These are phyloP conservation scores for Lactarius trivialis DNA, from an alignment of 768 basidiomycete genomes.

Conservation along the genomic window DNA sequence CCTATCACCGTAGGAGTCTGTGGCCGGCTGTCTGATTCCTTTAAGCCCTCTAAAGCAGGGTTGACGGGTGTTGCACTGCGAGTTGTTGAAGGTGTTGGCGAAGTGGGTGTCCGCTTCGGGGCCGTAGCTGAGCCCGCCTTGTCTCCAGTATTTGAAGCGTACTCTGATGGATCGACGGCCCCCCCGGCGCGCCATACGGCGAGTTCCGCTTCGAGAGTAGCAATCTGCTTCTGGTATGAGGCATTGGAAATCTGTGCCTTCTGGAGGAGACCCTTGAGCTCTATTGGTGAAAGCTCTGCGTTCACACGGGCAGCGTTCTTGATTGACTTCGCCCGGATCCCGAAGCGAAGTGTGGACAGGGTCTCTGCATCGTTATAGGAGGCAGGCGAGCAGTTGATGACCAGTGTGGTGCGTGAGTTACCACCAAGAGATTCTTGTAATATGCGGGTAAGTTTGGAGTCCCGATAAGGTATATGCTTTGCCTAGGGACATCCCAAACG, in stretches of 20 bases:
- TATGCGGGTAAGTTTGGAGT: conserved; percentile 98
- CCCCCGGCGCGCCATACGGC: conserved; percentile 86
- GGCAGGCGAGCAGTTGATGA: conserved; percentile 98
- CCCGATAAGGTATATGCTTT: conserved; percentile 96
- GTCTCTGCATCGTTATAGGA: conserved; percentile 97
- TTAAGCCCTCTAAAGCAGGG: conserved; percentile 63
- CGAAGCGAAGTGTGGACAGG: conserved; percentile 93
- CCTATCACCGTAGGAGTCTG: conserved; percentile 87
- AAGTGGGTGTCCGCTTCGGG: conserved; percentile 44
- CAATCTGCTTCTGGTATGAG: conserved; percentile 78
- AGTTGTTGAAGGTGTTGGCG: conserved; percentile 57
- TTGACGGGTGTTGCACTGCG: conserved; percentile 72
- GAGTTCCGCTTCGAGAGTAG: conserved; percentile 86
- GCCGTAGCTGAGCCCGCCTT: conserved; percentile 38
- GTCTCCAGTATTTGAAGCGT: conserved; percentile 62
- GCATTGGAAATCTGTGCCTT: conserved; percentile 86
- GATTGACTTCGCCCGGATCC: conserved; percentile 99
- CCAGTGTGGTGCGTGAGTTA: conserved; percentile 92
- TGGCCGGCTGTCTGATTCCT: conserved; percentile 77
- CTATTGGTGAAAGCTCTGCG: conserved; percentile 91
- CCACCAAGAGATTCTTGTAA: conserved; percentile 97
- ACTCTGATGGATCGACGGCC: conserved; percentile 74
- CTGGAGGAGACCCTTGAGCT: conserved; percentile 86
- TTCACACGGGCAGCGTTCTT: conserved; percentile 99
- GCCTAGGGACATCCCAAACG: conserved; percentile 73